Percentiles rank a stretch among this genome's conserved stretches.
phyloP scores from a whole-genome alignment of 352 stramenopile genomes.

The Phytophthora constricta region DNA sequence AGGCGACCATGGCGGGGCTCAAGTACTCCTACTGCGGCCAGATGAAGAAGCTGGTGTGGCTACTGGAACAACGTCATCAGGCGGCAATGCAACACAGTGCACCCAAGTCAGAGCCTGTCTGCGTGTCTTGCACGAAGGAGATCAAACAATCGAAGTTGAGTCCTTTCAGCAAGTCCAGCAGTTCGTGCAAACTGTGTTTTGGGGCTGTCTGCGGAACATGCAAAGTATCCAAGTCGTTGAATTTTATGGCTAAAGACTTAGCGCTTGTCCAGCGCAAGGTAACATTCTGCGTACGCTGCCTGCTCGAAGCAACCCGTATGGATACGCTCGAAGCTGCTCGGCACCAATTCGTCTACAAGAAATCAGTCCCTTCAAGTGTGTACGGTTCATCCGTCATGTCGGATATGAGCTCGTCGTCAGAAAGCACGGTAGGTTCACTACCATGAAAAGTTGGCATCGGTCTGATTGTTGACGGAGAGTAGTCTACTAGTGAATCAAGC shows the following conservation, averaged over 20 bases:
- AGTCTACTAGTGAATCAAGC: too few relatives aligned
- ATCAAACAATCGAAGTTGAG: background rate
- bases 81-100: background rate
- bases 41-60: slow-evolving; percentile 31
- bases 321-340: background rate
- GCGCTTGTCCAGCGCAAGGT: slow-evolving; percentile 17
- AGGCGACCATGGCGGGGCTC: slow-evolving; percentile 12
- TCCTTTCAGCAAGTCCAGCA: slow-evolving; percentile 5
- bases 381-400: background rate
- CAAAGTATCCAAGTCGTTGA: slow-evolving; percentile 10
- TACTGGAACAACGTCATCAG: slow-evolving; percentile 15
- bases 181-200: slow-evolving; percentile 21
- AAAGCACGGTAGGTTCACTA: background rate
- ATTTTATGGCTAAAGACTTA: slow-evolving; percentile 14
- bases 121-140: slow-evolving; percentile 18
- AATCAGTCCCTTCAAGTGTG: background rate
- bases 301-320: slow-evolving; percentile 12
- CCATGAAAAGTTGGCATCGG: too few relatives aligned
- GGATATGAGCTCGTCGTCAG: background rate
- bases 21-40: slow-evolving; percentile 31
- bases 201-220: slow-evolving; percentile 5
- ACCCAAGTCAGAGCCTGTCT: background rate
- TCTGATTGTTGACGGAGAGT: too few relatives aligned
- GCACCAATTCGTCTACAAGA: slow-evolving; percentile 3
- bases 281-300: slow-evolving; percentile 29